Conservation (phyloP, 257 asterid genomes). For the Fraxinus anomala region DNA sequence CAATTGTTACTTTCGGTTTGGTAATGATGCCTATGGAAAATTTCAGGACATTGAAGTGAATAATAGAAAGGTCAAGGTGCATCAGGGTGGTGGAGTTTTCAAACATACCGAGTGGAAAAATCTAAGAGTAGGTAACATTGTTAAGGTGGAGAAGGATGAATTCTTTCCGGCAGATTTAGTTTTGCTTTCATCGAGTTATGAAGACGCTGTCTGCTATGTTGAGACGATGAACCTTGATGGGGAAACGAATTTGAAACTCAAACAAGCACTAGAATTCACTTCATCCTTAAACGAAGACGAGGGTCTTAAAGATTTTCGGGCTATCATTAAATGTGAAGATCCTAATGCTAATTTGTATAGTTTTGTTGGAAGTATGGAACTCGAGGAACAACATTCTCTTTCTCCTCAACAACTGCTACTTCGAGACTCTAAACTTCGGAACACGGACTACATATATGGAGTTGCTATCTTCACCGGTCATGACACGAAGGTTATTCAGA, state of each 20-base stretch:
- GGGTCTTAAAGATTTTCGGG: constrained; percentile 51
- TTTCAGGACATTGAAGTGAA: constrained; percentile 85
- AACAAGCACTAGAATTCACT: constrained; percentile 73
- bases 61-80: constrained; percentile 72
- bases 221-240: constrained; percentile 98
- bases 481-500: constrained; percentile 90
- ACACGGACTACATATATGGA: constrained; percentile 77
- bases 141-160: constrained; percentile 80
- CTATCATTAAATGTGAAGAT: constrained; percentile 80
- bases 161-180: constrained; percentile 91
- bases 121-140: constrained; percentile 83
- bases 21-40: constrained; percentile 7
- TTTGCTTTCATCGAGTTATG: constrained; percentile 85
- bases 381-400: constrained; percentile 59
- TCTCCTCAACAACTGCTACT: constrained; percentile 84
- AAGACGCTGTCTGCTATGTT: constrained; percentile 84
- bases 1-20: constrained; percentile 8
- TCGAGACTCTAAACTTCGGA: constrained; percentile 79
- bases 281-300: constrained; percentile 54
- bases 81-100: constrained; percentile 62
- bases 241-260: constrained; percentile 86
- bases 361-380: constrained; percentile 80
- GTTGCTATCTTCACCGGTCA: constrained; percentile 89
- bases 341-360: constrained; percentile 84
- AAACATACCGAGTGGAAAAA: constrained; percentile 64